These are phyloP conservation scores for Citrus inodora DNA, from an alignment of 345 rosid species.

Conservation along the genomic window DNA sequence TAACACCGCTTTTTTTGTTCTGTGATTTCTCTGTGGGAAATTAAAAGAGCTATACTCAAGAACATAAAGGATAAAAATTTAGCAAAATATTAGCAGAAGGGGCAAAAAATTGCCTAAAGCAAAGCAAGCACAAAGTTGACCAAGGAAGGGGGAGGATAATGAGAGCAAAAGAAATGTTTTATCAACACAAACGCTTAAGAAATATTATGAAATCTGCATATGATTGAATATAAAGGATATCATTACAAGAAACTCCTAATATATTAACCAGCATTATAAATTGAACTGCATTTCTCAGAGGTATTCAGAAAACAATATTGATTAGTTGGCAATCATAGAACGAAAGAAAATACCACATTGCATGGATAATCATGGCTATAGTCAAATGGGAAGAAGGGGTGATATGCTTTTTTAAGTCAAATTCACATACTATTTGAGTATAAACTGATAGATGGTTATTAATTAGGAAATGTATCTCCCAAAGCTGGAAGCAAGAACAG, in stretches of 20 bases:
- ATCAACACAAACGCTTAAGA: neutral
- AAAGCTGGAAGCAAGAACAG: neutral
- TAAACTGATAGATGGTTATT: neutral
- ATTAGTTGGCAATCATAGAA: neutral
- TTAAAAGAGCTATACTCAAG: neutral
- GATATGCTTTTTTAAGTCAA: neutral
- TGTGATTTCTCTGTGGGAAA: slow-evolving; percentile 37
- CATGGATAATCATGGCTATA: neutral
- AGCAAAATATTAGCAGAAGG: neutral
- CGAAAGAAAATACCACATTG: neutral
- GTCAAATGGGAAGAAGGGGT: neutral
- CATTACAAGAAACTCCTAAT: neutral
- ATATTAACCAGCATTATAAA: neutral
- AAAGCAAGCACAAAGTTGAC: neutral
- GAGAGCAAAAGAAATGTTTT: neutral
- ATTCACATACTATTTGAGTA: neutral
- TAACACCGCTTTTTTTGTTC: slow-evolving; percentile 37
- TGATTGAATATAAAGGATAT: neutral
- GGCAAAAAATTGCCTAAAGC: neutral
- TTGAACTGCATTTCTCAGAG: neutral
- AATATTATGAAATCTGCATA: neutral
- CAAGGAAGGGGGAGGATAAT: neutral
- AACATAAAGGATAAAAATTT: too few relatives aligned
- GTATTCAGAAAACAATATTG: neutral
- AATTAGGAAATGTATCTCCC: neutral